Evolutionary conservation across 179 eudicot genomes (phyloP).

Genomic region (Kewa caespitosa): DNA sequence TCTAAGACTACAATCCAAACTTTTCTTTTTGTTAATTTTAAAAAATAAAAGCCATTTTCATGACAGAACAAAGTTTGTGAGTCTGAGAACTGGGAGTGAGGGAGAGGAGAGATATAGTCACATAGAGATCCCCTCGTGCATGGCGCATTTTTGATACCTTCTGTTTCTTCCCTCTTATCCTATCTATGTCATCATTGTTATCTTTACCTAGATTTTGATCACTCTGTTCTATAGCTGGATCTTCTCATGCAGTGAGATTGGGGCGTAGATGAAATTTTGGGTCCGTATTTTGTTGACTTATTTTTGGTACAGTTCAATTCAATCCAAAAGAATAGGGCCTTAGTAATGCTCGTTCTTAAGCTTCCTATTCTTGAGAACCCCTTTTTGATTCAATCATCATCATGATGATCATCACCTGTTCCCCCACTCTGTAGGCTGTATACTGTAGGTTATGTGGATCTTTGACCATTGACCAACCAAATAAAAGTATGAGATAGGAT

Average conservation of each 20-base stretch:
- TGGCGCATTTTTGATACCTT: conserved; percentile 56
- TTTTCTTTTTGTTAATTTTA: too few species aligned
- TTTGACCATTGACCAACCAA: conserved; percentile 57
- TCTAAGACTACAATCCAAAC: conserved; percentile 25
- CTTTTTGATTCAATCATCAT: conserved; percentile 16
- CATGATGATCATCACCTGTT: conserved; percentile 22
- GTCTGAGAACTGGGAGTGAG: conserved; percentile 24
- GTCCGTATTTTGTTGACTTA: too few species aligned
- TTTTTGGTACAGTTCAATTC: too few species aligned
- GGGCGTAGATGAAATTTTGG: too few species aligned
- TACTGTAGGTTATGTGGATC: conserved; percentile 25
- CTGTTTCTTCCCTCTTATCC: conserved; percentile 39
- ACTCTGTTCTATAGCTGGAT: not conserved
- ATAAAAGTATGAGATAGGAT: conserved; percentile 3
- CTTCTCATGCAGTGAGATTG: not conserved
- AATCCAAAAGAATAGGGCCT: too few species aligned
- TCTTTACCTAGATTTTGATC: not conserved
- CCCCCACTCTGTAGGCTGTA: not conserved
- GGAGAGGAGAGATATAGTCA: conserved; percentile 12
- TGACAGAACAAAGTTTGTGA: conserved; percentile 30
- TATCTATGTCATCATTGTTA: conserved; percentile 9
- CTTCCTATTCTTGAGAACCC: conserved; percentile 6
- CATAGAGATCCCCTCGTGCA: conserved; percentile 61
- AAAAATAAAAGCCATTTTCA: conserved; percentile 16
- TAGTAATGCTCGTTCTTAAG: not conserved